phyloP scores from a whole-genome alignment of 164 flowering plant genomes.

The Vitis labrusca region DNA sequence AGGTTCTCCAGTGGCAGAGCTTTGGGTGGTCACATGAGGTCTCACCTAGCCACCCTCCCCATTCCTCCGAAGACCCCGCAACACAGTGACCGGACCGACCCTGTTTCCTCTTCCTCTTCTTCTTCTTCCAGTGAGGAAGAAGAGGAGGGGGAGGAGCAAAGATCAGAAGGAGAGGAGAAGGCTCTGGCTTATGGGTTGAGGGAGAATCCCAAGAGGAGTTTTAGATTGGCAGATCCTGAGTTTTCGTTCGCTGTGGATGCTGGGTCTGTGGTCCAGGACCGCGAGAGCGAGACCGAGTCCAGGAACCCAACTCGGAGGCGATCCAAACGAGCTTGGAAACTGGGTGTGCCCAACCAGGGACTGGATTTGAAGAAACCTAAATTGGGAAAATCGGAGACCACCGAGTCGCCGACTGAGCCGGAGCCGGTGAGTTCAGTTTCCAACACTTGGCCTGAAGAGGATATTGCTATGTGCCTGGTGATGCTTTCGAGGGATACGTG shows the following conservation, averaged over 20 bases:
- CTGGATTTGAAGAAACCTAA: constrained; percentile 1
- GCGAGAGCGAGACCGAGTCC: constrained; percentile 39
- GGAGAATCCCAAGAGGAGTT: constrained; percentile 35
- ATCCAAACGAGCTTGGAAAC: constrained; percentile 17
- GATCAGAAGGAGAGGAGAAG: constrained; percentile 19
- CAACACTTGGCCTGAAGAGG: constrained; percentile 39
- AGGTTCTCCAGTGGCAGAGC: constrained; percentile 46
- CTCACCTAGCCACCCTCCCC: constrained; percentile 32
- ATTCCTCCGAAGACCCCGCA: constrained; percentile 26
- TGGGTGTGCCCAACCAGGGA: neutral
- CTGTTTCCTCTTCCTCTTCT: constrained; percentile 29
- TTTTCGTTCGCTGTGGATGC: constrained; percentile 21
- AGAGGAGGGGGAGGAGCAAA: constrained; percentile 10
- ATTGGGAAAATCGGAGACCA: constrained; percentile 6
- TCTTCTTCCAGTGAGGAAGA: constrained; percentile 26
- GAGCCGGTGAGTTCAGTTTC: constrained; percentile 42
- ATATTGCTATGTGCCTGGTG: constrained; percentile 46
- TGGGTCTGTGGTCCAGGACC: constrained; percentile 21
- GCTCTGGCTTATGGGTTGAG: constrained; percentile 24
- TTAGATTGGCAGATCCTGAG: constrained; percentile 31
- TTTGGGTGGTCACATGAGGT: constrained; percentile 59
- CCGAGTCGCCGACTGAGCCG: constrained; percentile 16
- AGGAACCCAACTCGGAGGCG: constrained; percentile 28
- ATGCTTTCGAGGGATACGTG: constrained; percentile 51
- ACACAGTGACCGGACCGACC: constrained; percentile 13